Evolutionary conservation across 257 asterid species (phyloP).

Genomic region (Przewalskia tangutica): DNA sequence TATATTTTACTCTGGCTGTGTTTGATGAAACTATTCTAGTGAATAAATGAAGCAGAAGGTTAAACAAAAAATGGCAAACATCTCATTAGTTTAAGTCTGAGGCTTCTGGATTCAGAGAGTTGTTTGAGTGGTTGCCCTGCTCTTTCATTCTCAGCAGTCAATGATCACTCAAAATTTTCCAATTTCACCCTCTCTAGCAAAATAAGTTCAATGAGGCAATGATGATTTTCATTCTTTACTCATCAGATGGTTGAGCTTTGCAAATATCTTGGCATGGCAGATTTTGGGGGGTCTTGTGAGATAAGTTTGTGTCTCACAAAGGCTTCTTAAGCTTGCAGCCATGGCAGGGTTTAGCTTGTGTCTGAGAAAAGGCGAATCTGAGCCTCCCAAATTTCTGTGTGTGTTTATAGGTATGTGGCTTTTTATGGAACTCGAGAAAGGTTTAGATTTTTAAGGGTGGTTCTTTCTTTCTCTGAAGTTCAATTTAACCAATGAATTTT

Average conservation of each 20-base stretch:
- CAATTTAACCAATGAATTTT: not conserved
- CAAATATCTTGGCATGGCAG: not conserved
- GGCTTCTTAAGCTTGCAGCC: not conserved
- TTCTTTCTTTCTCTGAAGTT: not conserved
- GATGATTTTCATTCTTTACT: not conserved
- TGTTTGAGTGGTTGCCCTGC: not conserved
- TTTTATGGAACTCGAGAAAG: not conserved
- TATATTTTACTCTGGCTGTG: not conserved
- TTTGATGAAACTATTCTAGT: not conserved
- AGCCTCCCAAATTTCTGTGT: not conserved
- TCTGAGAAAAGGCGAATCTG: not conserved
- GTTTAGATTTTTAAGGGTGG: not conserved
- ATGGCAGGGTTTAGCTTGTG: not conserved
- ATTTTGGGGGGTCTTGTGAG: not conserved
- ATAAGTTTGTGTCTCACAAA: slow-evolving; percentile 9
- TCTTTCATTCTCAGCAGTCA: not conserved
- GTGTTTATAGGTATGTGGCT: not conserved
- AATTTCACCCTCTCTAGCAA: not conserved
- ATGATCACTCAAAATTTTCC: not conserved
- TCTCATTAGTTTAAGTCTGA: not conserved
- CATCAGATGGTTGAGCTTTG: not conserved
- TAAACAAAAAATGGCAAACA: not conserved
- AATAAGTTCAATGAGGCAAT: not conserved
- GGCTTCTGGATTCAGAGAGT: not conserved
- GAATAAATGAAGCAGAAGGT: not conserved